Percentiles rank a stretch among this genome's conserved stretches.
Evolutionary conservation across 2,329 filamentous ascomycete species (phyloP).

Genomic region (Akanthomyces dipterigenus): DNA sequence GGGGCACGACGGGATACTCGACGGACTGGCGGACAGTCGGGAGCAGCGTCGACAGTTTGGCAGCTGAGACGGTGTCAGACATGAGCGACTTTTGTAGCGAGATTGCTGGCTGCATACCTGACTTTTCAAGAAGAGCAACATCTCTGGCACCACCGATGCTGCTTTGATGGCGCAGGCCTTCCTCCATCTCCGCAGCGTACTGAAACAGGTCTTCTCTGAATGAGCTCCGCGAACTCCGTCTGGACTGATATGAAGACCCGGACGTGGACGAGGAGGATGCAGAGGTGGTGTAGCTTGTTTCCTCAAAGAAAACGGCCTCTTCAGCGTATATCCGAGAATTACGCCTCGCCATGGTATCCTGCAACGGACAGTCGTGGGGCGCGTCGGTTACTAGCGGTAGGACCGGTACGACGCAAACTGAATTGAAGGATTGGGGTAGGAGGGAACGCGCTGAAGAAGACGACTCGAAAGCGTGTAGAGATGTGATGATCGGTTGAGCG

Average conservation of each 20-base stretch:
- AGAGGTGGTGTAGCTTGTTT: conserved; percentile 7
- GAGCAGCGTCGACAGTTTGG: background rate
- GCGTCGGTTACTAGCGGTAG: background rate
- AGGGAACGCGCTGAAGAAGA: background rate
- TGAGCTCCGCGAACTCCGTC: conserved; percentile 25
- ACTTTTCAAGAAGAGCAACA: background rate
- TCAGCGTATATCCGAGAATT: conserved; percentile 19
- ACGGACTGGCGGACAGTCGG: conserved; percentile 1
- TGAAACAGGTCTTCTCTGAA: conserved; percentile 22
- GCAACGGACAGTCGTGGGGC: background rate
- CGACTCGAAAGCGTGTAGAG: background rate
- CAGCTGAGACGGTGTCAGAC: background rate
- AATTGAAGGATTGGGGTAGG: background rate
- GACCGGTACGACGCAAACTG: background rate
- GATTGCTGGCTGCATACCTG: background rate
- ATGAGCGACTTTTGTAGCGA: background rate
- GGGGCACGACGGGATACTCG: conserved; percentile 17
- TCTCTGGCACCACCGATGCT: background rate
- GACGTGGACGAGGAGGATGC: conserved; percentile 5
- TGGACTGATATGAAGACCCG: conserved; percentile 20
- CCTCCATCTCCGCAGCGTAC: conserved; percentile 18
- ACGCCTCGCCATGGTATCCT: conserved; percentile 19
- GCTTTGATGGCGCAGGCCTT: conserved; percentile 12
- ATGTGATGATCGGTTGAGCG: background rate
- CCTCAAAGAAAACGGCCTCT: conserved; percentile 14